These are phyloP conservation scores for Fusarium equiseti DNA, from an alignment of 2,329 filamentous ascomycete species.

Conservation along the genomic window DNA sequence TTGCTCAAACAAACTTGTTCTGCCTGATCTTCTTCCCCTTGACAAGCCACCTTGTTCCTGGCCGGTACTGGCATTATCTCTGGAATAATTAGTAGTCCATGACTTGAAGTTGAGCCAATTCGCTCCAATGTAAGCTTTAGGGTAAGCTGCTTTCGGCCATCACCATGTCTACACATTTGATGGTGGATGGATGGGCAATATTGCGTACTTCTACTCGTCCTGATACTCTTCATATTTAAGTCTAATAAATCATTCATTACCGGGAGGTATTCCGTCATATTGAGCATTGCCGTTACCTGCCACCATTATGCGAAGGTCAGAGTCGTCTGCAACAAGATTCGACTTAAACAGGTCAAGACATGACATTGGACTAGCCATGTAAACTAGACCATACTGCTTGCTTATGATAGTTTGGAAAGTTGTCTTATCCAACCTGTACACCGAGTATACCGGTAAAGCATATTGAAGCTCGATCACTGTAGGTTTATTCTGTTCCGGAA, in stretches of 20 bases:
- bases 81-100: background rate
- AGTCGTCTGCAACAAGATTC: background rate
- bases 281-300: background rate
- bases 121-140: background rate
- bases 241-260: background rate
- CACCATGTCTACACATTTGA: background rate
- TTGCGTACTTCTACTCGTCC: background rate
- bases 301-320: background rate
- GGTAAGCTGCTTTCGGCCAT: background rate
- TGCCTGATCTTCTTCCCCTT: background rate
- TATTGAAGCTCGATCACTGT: no score
- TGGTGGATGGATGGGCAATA: background rate
- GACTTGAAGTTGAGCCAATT: no score
- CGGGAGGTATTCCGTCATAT: background rate
- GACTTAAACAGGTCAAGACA: background rate
- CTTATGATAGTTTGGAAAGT: background rate
- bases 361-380: background rate
- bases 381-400: background rate
- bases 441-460: no score
- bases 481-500: no score
- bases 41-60: background rate
- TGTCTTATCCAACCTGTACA: no score
- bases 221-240: background rate
- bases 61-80: background rate
- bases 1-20: constrained; percentile 2